Evolutionary conservation across 2,329 filamentous ascomycete genomes (phyloP).

Genomic region (Aspergillus awamori): DNA sequence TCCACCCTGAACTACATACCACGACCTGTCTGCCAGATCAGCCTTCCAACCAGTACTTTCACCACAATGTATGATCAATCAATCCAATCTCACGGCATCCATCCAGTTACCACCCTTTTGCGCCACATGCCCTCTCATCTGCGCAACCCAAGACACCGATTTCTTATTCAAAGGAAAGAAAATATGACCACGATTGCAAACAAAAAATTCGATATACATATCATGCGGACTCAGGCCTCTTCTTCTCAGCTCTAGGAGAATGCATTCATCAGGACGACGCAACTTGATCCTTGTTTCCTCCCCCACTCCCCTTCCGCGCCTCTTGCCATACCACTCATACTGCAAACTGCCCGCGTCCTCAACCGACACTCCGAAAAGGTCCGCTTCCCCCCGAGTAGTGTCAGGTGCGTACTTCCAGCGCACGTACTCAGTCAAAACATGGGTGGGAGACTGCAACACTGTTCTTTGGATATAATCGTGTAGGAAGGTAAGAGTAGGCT

Average conservation of each 20-base stretch:
- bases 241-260: conserved; percentile 59
- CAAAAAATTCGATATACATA: conserved; percentile 60
- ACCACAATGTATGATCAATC: background rate
- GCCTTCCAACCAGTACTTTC: background rate
- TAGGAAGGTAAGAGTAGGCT: conserved; percentile 59
- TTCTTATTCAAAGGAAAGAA: background rate
- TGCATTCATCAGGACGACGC: conserved; percentile 59
- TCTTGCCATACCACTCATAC: conserved; percentile 39
- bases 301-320: conserved; percentile 12
- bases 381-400: conserved; percentile 25
- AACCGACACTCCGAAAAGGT: conserved; percentile 57
- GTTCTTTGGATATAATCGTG: conserved; percentile 63
- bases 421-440: conserved; percentile 61
- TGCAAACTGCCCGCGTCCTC: conserved; percentile 55
- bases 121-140: conserved; percentile 1
- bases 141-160: conserved; percentile 10
- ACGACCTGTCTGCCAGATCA: background rate
- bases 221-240: conserved; percentile 58
- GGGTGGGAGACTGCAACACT: conserved; percentile 52
- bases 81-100: conserved; percentile 8
- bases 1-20: background rate
- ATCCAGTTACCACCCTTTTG: conserved; percentile 11
- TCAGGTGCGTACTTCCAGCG: conserved; percentile 57
- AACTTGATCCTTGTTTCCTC: conserved; percentile 44
- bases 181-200: conserved; percentile 23